These are phyloP conservation scores for Malassezia furfur DNA, from an alignment of 1,284 basidiomycete genomes.

Conservation along the genomic window DNA sequence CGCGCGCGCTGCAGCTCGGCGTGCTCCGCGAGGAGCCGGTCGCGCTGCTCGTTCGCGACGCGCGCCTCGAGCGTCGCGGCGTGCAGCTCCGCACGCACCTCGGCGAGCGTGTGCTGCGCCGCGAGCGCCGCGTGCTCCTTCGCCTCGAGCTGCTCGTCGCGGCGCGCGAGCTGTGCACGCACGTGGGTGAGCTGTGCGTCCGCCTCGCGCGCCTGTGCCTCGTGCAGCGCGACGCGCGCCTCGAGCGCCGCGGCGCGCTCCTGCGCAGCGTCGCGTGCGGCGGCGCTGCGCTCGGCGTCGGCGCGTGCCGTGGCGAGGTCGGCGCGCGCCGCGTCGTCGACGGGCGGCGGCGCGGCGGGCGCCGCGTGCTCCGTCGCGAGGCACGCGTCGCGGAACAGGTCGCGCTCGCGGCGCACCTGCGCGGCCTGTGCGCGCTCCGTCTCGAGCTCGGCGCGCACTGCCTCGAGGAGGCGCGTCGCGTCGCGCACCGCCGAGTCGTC, in stretches of 20 bases:
- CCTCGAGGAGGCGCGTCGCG: conserved; percentile 73
- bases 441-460: conserved; percentile 65
- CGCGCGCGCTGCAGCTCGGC: conserved; percentile 2
- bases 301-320: conserved; percentile 3
- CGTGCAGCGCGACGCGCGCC: conserved; percentile 35
- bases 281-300: neutral
- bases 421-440: conserved; percentile 63
- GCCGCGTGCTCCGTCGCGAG: conserved; percentile 17
- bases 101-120: neutral
- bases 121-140: conserved; percentile 4
- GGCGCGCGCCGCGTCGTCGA: neutral
- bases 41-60: conserved; percentile 11
- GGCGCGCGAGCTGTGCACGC: conserved; percentile 1
- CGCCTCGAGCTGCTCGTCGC: conserved; percentile 4
- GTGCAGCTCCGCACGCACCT: conserved; percentile 3
- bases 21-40: conserved; percentile 10
- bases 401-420: conserved; percentile 74
- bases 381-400: conserved; percentile 70
- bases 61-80: conserved; percentile 4
- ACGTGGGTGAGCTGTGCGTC: neutral
- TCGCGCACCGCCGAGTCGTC: conserved; percentile 72
- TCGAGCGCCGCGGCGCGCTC: conserved; percentile 13
- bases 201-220: conserved; percentile 31
- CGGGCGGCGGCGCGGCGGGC: neutral
- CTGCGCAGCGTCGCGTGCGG: conserved; percentile 11